These are phyloP conservation scores for Pseudocercospora musae DNA, from an alignment of 2,329 filamentous ascomycete species.

Conservation along the genomic window DNA sequence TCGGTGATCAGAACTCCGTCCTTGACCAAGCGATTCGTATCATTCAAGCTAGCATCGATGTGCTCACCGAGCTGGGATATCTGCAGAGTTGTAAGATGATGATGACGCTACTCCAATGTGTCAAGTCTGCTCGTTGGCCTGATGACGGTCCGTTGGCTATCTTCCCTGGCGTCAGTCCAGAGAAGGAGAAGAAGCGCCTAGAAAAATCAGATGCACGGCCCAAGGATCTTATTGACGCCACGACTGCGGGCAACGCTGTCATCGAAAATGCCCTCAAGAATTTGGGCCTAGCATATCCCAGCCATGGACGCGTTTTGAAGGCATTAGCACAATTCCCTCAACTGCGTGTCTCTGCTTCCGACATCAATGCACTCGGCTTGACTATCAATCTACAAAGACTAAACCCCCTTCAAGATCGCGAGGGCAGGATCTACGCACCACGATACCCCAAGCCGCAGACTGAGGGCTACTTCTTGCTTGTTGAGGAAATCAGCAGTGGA, in stretches of 20 bases:
- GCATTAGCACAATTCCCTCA: constrained; percentile 67
- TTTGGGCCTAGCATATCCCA: constrained; percentile 49
- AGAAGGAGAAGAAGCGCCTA: constrained; percentile 42
- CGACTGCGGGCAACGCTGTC: constrained; percentile 32
- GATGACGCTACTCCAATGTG: constrained; percentile 81
- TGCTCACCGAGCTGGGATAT: constrained; percentile 84
- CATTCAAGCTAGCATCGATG: constrained; percentile 90
- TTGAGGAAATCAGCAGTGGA: constrained; percentile 64
- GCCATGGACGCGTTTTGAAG: constrained; percentile 53
- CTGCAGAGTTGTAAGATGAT: constrained; percentile 74
- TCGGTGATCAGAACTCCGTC: constrained; percentile 84
- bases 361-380: constrained; percentile 61
- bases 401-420: constrained; percentile 63
- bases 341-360: constrained; percentile 59
- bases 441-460: constrained; percentile 91
- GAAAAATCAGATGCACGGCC: constrained; percentile 35
- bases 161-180: constrained; percentile 65
- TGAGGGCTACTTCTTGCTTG: constrained; percentile 86
- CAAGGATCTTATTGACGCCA: constrained; percentile 40
- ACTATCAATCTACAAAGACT: constrained; percentile 62
- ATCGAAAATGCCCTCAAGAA: constrained; percentile 44
- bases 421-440: constrained; percentile 78
- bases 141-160: constrained; percentile 75
- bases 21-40: constrained; percentile 96
- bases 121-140: constrained; percentile 92